These are phyloP conservation scores for Candida argentea DNA, from an alignment of 805 yeast species.

Conservation along the genomic window DNA sequence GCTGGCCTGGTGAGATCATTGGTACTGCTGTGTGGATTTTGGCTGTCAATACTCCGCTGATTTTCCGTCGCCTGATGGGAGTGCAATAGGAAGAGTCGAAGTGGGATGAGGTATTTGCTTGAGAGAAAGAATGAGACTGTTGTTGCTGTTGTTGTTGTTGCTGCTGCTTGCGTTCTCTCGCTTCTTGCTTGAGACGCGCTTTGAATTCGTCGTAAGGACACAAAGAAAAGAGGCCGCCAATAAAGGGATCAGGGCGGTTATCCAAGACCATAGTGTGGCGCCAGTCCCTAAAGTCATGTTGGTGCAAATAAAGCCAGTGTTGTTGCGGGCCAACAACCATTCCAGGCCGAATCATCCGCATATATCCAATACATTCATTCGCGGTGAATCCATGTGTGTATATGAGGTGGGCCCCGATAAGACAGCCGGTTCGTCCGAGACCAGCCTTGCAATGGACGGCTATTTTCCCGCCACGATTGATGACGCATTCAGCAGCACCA, in stretches of 20 bases:
- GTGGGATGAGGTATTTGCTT: constrained; percentile 15
- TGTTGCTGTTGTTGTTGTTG: constrained; percentile 22
- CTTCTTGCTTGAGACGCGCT: constrained; percentile 37
- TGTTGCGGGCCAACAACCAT: constrained; percentile 99
- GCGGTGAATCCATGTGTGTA: constrained; percentile 97
- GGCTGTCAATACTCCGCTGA: constrained; percentile 58
- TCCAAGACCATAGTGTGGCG: constrained; percentile 81
- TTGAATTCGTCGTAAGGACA: constrained; percentile 54
- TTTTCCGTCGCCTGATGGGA: constrained; percentile 60
- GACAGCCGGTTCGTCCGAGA: constrained; percentile 93
- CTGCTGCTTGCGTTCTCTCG: constrained; percentile 26
- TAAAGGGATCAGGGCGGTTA: constrained; percentile 49
- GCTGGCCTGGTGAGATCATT: constrained; percentile 92
- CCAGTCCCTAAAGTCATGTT: constrained; percentile 95
- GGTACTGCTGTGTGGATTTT: constrained; percentile 77
- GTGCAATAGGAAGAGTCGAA: constrained; percentile 50
- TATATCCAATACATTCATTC: constrained; percentile 89
- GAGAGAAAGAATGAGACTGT: too few relatives aligned
- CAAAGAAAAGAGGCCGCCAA: constrained; percentile 60
- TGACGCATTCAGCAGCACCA: constrained; percentile 90
- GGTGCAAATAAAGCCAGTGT: constrained; percentile 96
- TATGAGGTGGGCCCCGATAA: constrained; percentile 93
- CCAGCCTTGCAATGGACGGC: constrained; percentile 99
- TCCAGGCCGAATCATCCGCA: constrained; percentile 95
- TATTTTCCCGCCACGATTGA: constrained; percentile 78